phyloP scores from a whole-genome alignment of 805 yeast species.

The Saccharomycopsis schoenii region DNA sequence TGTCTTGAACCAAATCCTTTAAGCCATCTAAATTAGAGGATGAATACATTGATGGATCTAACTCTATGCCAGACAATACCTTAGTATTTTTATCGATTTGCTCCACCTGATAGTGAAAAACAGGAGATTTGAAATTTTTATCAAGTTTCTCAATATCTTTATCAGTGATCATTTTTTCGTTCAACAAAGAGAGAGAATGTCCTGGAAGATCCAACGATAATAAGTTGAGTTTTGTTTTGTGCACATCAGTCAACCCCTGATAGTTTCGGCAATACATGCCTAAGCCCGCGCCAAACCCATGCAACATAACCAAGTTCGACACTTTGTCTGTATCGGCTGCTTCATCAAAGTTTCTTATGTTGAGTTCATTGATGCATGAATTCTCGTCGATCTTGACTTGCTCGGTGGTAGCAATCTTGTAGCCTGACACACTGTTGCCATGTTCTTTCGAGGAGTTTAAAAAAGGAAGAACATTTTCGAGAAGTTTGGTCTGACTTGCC shows the following conservation, averaged over 20 bases:
- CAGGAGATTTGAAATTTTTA: conserved; percentile 32
- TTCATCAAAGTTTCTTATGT: not conserved
- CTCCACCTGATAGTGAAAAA: conserved; percentile 22
- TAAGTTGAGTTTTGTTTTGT: conserved; percentile 30
- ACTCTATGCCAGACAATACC: conserved; percentile 12
- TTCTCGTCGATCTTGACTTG: conserved; percentile 3
- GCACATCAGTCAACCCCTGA: conserved; percentile 38
- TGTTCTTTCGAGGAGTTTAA: not conserved
- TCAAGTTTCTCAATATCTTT: not conserved
- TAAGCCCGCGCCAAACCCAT: conserved; percentile 90
- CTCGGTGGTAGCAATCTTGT: not conserved
- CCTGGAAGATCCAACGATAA: conserved; percentile 68
- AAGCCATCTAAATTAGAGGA: conserved; percentile 18
- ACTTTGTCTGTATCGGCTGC: not conserved
- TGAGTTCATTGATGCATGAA: conserved; percentile 1
- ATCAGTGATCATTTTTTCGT: conserved; percentile 19
- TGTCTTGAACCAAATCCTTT: conserved; percentile 12
- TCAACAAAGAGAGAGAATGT: conserved; percentile 48
- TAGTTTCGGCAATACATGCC: conserved; percentile 73
- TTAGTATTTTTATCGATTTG: conserved; percentile 8
- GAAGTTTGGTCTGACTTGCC: conserved; percentile 2
- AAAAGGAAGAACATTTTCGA: not conserved
- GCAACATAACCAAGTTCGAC: conserved; percentile 54
- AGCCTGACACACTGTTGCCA: not conserved
- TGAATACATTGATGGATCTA: conserved; percentile 7